Base-by-base conservation (phyloP, 169 alveolate species). In the Plasmodium relictum region DNA sequence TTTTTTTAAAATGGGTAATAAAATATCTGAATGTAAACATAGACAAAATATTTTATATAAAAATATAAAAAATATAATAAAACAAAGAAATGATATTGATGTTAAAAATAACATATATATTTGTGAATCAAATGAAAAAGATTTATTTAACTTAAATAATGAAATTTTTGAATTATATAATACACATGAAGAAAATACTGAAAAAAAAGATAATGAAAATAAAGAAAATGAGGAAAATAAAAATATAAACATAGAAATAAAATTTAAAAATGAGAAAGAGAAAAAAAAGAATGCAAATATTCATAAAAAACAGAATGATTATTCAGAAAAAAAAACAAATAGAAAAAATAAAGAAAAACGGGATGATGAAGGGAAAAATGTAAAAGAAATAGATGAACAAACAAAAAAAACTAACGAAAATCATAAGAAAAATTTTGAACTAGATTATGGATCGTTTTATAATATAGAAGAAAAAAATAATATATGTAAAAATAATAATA, bases 51-150 rank as follows among this genome's bases (percentile, higher is more conserved):
- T 80, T 80, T 66, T 80, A 62, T 80, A 80, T 24, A 80, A 68
- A 58, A 68, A 80, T 59, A 80, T 80, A 66, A 80, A 80, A 50
- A 80, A 56, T 65, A 80, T 16, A 68, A 80, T 80, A 39, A 80
- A 80, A 62, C 52, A 26, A 65, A 80, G 56, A 68, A 56, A 80
- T 71, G 24, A 80, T 48, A 42, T 80, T 20, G 90, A 56, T 20
- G 18, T 52, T 52, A 56, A 65, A 20, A 69, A 44, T 69, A 80
- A 80, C 16, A 50, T 80, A 22, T 80, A 68, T 61, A 80, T 80
- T 18, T 68, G 66, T 31, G 44, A 68, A 6, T 31, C 54, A 18
- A 37, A 66, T 10, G 90, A 80, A 68, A 80, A 80, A 10, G 48
- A 68, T 8, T 37, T 80, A 68, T 20, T n/a, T 14, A 52, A 16